Evolutionary conservation across 1,284 basidiomycete genomes (phyloP).

Genomic region (Limonomyces culmigenus): DNA sequence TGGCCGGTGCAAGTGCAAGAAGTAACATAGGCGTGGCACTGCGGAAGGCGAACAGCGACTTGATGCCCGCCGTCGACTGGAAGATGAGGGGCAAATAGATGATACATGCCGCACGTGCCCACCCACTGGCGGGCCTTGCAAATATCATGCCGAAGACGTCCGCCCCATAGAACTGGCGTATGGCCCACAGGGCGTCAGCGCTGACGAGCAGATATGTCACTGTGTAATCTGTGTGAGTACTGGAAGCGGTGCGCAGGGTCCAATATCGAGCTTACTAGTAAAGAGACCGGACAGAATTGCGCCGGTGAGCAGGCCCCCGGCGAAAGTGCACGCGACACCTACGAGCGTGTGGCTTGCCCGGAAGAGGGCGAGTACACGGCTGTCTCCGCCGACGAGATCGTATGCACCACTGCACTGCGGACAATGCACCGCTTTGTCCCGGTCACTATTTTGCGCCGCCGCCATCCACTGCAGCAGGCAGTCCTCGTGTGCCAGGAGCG

Average conservation of each 20-base stretch:
- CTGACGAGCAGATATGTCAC: slow-evolving; percentile 46
- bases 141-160: slow-evolving; percentile 41
- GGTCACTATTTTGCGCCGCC: slow-evolving; percentile 36
- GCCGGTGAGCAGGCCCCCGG: slow-evolving; percentile 24
- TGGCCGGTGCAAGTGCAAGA: not conserved
- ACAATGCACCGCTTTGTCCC: slow-evolving; percentile 51
- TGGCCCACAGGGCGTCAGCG: slow-evolving; percentile 56
- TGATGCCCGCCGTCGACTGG: slow-evolving; percentile 38
- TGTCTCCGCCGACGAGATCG: slow-evolving; percentile 45
- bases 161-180: slow-evolving; percentile 47
- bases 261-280: slow-evolving; percentile 20
- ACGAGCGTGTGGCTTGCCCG: slow-evolving; percentile 20
- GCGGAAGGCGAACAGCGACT: too few relatives aligned
- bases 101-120: slow-evolving; percentile 53
- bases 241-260: not conserved
- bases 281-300: slow-evolving; percentile 24
- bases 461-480: slow-evolving; percentile 67
- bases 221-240: too few relatives aligned
- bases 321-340: not conserved
- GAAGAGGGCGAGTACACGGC: slow-evolving; percentile 31
- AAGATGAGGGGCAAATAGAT: slow-evolving; percentile 55
- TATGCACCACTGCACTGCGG: slow-evolving; percentile 59
- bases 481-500: slow-evolving; percentile 60
- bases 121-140: slow-evolving; percentile 42
- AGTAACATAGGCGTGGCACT: slow-evolving; percentile 20